Percentiles rank a stretch among this genome's conserved stretches.
phyloP scores from a whole-genome alignment of 129 eudicot species.

The Kitagawia praeruptora region DNA sequence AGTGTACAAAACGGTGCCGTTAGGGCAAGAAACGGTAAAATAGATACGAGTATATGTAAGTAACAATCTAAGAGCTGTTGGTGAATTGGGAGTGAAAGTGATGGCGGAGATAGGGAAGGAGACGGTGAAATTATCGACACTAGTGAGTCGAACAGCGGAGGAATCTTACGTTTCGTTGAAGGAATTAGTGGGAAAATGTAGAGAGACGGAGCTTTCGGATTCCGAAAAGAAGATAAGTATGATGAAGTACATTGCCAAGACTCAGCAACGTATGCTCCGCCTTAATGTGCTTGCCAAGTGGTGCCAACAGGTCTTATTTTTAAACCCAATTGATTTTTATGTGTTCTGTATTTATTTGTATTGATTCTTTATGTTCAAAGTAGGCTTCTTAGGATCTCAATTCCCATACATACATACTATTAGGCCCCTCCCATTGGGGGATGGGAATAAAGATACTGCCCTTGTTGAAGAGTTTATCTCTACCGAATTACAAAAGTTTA shows the following conservation, averaged over 20 bases:
- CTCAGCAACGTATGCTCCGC: slow-evolving; percentile 94
- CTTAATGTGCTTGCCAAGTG: slow-evolving; percentile 92
- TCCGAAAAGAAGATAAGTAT: slow-evolving; percentile 84
- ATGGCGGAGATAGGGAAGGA: slow-evolving; percentile 87
- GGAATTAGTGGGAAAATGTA: slow-evolving; percentile 77
- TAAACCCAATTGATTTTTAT: background rate
- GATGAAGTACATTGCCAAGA: slow-evolving; percentile 71
- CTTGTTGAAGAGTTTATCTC: too few species aligned
- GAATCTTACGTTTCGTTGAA: slow-evolving; percentile 74
- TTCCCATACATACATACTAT: too few species aligned
- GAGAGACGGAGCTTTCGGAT: slow-evolving; percentile 54
- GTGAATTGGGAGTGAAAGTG: background rate
- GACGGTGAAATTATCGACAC: slow-evolving; percentile 78
- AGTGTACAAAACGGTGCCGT: background rate
- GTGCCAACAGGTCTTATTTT: slow-evolving; percentile 71
- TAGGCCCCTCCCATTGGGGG: too few species aligned
- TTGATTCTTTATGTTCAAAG: too few species aligned
- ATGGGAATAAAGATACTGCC: too few species aligned
- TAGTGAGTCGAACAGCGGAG: slow-evolving; percentile 84
- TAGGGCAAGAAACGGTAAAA: background rate
- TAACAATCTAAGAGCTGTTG: background rate
- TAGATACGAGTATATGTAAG: background rate
- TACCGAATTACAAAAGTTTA: too few species aligned
- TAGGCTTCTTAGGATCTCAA: too few species aligned
- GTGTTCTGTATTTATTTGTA: background rate